A percentile compares a stretch with the other conserved stretches of the same genome.
Evolutionary conservation across 768 basidiomycete genomes (phyloP).

Genomic region (Termitomyces titanicus): DNA sequence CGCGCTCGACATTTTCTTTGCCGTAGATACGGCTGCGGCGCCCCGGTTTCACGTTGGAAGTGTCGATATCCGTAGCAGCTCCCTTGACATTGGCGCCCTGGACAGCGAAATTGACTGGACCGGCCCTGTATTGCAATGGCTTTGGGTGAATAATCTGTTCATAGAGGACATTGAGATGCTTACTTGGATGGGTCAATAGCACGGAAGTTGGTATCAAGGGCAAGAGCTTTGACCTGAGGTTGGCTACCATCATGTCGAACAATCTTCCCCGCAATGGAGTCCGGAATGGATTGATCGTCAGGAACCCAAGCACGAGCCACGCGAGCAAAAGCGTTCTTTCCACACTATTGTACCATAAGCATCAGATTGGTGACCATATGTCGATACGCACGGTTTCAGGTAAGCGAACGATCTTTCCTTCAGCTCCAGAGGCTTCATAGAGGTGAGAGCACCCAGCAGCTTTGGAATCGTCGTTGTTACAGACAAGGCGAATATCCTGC

Average conservation of each 20-base stretch:
- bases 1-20: conserved; percentile 18
- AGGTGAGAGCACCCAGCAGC: conserved; percentile 36
- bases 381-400: conserved; percentile 35
- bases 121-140: conserved; percentile 17
- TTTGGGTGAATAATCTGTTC: background rate
- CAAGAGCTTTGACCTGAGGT: conserved; percentile 35
- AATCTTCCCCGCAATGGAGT: conserved; percentile 21
- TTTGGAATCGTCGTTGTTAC: conserved; percentile 24
- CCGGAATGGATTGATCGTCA: conserved; percentile 40
- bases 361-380: background rate
- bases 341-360: conserved; percentile 27
- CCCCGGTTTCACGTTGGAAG: conserved; percentile 25
- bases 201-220: conserved; percentile 37
- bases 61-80: conserved; percentile 21
- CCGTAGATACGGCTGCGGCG: conserved; percentile 26
- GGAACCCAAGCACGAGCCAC: conserved; percentile 38
- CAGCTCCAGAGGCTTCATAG: conserved; percentile 32
- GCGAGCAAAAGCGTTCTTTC: conserved; percentile 36
- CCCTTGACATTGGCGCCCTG: conserved; percentile 29
- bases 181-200: conserved; percentile 24
- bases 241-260: conserved; percentile 29
- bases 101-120: conserved; percentile 29
- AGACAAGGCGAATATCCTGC: conserved; percentile 49
- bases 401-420: conserved; percentile 49
- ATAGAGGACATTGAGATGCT: background rate